Base-by-base conservation (phyloP, 371 early-diverging fungal genomes). In the Rhizopus stolonifer region DNA sequence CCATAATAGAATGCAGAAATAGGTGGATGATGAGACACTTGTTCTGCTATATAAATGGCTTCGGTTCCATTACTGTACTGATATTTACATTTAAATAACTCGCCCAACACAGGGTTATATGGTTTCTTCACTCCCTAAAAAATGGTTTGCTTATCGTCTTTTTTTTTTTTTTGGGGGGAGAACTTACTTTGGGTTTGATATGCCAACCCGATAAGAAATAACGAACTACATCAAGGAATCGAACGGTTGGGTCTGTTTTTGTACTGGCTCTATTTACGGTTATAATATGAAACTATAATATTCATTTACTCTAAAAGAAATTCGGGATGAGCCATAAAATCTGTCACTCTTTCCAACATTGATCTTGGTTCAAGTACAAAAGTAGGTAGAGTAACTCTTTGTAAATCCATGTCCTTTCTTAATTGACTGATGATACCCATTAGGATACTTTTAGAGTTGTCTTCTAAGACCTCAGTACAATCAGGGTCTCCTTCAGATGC, bases 1-100 rank as follows among this genome's bases (percentile, higher is more conserved):
- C 86, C 79, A 69, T 90, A 94, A 65, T 84, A 87, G 67, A 83
- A 93, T 25, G 91, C 87, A 5, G 94, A 89, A 40, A 92, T 83
- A 9, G 97, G 97, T 32, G 97, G 97, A 66, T 96, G 97, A 70
- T 96, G 97, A 22, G 91, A 91, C 4, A 93, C 91, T 69, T 96
- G 97, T 64, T 96, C 97, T 38, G 90, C 83, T 17, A 95, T 76
- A 69, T 88, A 96, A 61, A 82, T 85, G 3, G 88, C 85, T 33
- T 86, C 78, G 22, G 88, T 84, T 4, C 77, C 79, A 64, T 92
- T 88, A 13, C 72, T 64, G 49, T 87, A 86, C 29, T 71, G 67
- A 77, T 85, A 95, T 52, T 72, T 61, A 50, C 91, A 87, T 29
- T 92, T 86, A 74, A 94, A 95, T 26, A 87, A 81, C 68, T 96